Conservation (phyloP, 2,329 filamentous ascomycete genomes). For the Colletotrichum aenigma region DNA sequence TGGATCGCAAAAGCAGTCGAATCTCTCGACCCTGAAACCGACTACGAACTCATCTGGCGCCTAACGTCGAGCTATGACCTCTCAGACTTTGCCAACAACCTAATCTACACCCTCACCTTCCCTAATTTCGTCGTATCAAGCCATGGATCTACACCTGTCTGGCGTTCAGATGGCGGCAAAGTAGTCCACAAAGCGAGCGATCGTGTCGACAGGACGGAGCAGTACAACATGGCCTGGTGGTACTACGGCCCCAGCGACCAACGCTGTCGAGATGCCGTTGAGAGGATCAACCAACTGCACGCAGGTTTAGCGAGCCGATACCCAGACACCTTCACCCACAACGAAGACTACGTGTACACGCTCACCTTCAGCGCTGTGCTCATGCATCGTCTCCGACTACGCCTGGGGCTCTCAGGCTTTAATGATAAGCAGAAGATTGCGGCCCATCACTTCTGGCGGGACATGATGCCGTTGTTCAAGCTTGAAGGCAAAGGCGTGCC, state of each 20-base stretch:
- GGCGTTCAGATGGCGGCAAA: background rate
- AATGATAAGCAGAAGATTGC: background rate
- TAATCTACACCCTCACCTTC: background rate
- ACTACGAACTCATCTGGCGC: background rate
- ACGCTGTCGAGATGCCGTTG: background rate
- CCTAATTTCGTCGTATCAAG: background rate
- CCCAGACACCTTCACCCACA: background rate
- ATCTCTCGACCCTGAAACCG: background rate
- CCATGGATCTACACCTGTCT: background rate
- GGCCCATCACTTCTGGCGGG: background rate
- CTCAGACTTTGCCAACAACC: background rate
- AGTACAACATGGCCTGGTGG: background rate
- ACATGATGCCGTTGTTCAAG: background rate
- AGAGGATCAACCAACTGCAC: background rate
- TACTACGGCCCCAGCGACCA: background rate
- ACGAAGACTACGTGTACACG: background rate
- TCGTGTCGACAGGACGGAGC: background rate
- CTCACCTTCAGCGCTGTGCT: background rate
- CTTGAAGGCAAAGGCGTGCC: background rate
- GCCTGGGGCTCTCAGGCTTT: background rate
- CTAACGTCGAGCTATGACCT: background rate
- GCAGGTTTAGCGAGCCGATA: background rate
- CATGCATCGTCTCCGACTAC: background rate
- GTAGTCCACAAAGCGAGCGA: background rate
- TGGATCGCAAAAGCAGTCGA: background rate